Base-by-base conservation (phyloP, 768 basidiomycete species). In the Phaeolepiota aurea region DNA sequence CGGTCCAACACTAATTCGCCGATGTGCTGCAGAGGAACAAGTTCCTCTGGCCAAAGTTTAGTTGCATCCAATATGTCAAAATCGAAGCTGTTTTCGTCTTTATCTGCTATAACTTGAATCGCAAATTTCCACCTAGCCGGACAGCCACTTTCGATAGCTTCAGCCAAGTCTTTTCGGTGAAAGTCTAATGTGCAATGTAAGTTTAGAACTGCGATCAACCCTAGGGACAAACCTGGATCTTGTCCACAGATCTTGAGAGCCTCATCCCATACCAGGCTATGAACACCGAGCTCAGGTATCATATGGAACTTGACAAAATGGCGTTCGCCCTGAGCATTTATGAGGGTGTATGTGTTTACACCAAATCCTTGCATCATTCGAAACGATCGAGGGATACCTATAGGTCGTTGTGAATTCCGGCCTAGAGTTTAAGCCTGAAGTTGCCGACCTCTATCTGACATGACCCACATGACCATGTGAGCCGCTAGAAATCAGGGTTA, bases 281-380 rank as follows among this genome's bases (percentile, higher is more conserved):
- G 85, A 1, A 85, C 84, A 15, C 89, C 89, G 12, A 91, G 72
- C 58, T 89, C 75, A 13, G 89, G 77, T 28, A 74, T 76, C 68
- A 77, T 86, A 58, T 91, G 87, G 57, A 90, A 92, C 57, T 92
- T 93, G 61, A 92, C 89, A 49, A 93, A 93, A 41, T 73, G 70
- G 1, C 79, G 72, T 51, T 88, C 71, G 32, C 79, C 79, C 19
- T 72, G 54, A 0, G 61, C 65, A 50, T 88, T 88, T 42, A 85
- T 51, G 20, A 92, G 68, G 2, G 84, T 80, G 57, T 72, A 93
- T 0, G 88, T 87, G 59, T 94, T 90, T 35, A 93, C 87, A 1
- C 86, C 83, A 38, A 87, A 86, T 4, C 82, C 91, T 63, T 90
- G 86, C 78, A 93, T 87, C 80, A 85, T 88, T 41, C 89, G 76